phyloP scores from a whole-genome alignment of 805 yeast genomes.

The Candida mattraensis region DNA sequence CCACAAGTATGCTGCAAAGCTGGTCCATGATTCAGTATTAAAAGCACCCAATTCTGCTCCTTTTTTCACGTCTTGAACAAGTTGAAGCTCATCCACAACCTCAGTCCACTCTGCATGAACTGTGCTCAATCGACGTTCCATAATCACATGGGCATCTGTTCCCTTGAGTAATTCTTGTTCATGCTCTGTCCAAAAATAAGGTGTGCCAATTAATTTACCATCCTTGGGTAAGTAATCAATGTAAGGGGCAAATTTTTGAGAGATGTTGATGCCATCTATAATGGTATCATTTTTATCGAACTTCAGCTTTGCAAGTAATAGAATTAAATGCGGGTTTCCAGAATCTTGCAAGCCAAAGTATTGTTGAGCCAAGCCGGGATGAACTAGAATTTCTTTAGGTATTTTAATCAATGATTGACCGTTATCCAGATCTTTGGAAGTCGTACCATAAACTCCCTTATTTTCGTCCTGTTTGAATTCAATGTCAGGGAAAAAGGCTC shows the following conservation, averaged over 20 bases:
- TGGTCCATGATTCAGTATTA: conserved; percentile 48
- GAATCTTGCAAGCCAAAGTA: conserved; percentile 25
- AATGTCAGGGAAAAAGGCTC: conserved; percentile 38
- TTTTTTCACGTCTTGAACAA: conserved; percentile 23
- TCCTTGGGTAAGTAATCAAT: conserved; percentile 45
- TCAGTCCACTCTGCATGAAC: conserved; percentile 62
- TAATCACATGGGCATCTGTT: conserved; percentile 64
- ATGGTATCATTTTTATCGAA: conserved; percentile 32
- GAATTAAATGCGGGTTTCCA: conserved; percentile 37
- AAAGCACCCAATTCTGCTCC: conserved; percentile 1
- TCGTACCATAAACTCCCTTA: conserved; percentile 38
- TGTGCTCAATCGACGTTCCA: conserved; percentile 44
- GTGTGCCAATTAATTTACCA: conserved; percentile 49
- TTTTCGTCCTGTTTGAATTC: conserved; percentile 31
- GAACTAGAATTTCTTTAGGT: conserved; percentile 39
- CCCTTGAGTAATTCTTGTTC: conserved; percentile 58
- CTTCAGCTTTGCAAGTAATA: conserved; percentile 43
- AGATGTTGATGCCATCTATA: conserved; percentile 19
- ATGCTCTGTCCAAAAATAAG: conserved; percentile 61
- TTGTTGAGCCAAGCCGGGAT: conserved; percentile 35
- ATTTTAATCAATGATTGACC: conserved; percentile 33
- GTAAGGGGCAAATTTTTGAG: conserved; percentile 41
- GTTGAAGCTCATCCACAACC: conserved; percentile 16
- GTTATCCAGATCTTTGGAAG: conserved; percentile 14
- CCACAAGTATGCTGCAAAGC: conserved; percentile 75